Conservation (phyloP, 2,329 filamentous ascomycete genomes). For the Cordyceps militaris region DNA sequence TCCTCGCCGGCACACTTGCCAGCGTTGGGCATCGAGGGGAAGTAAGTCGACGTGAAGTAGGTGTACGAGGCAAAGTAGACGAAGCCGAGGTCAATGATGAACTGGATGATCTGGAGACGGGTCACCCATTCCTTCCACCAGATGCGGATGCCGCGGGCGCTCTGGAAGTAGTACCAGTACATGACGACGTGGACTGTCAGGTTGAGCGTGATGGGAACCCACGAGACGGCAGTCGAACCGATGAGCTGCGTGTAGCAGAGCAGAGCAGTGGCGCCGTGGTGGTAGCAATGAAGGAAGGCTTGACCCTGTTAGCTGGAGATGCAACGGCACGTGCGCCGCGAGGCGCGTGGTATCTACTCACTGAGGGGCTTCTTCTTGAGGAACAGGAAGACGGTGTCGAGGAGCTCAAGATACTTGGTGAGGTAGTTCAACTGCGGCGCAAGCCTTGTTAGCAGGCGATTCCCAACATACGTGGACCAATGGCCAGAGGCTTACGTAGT, state of each 20-base stretch:
- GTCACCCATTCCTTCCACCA: conserved; percentile 99
- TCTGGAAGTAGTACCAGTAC: conserved; percentile 99
- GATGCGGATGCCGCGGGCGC: conserved; percentile 86
- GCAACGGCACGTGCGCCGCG: neutral
- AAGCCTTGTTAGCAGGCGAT: neutral
- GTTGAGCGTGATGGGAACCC: conserved; percentile 91
- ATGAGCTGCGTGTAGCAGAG: conserved; percentile 97
- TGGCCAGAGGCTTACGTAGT: conserved; percentile 67
- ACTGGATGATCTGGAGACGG: conserved; percentile 92
- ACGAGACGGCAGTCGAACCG: conserved; percentile 86
- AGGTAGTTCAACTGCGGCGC: conserved; percentile 79
- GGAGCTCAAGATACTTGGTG: conserved; percentile 92
- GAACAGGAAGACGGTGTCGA: conserved; percentile 95
- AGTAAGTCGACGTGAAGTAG: conserved; percentile 93
- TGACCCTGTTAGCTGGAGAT: neutral
- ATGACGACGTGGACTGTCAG: conserved; percentile 93
- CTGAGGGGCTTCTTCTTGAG: conserved; percentile 98
- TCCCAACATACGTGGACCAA: neutral
- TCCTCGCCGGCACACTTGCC: conserved; percentile 92
- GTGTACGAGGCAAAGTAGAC: conserved; percentile 99
- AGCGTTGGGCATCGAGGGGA: conserved; percentile 71
- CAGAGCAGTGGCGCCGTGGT: conserved; percentile 92
- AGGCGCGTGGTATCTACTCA: conserved; percentile 19
- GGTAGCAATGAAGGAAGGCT: conserved; percentile 98
- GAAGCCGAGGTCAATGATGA: conserved; percentile 94